These are phyloP conservation scores for Penicillium soppii DNA, from an alignment of 495 filamentous ascomycete species.

Conservation along the genomic window DNA sequence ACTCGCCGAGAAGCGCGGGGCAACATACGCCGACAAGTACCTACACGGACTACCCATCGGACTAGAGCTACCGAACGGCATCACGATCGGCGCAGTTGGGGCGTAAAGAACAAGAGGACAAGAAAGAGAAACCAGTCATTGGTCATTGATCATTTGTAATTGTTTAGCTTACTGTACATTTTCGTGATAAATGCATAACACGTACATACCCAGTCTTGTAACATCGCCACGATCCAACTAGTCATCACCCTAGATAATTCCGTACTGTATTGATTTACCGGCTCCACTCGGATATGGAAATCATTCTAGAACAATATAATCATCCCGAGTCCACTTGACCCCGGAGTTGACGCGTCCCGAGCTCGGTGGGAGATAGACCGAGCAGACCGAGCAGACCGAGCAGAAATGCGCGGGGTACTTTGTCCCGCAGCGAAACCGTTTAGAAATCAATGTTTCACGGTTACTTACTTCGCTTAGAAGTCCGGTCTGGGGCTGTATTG, in stretches of 20 bases:
- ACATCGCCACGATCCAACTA: no score
- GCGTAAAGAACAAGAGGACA: background rate
- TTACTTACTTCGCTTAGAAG: no score
- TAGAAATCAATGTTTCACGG: no score
- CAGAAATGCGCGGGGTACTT: constrained; percentile 7
- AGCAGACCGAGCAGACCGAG: no score
- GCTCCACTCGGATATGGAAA: background rate
- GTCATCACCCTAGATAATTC: no score
- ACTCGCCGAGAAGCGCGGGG: constrained; percentile 23
- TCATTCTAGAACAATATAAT: background rate
- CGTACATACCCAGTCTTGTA: background rate
- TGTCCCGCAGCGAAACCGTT: constrained; percentile 14
- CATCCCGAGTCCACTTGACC: background rate
- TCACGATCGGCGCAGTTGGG: constrained; percentile 21
- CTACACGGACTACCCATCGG: constrained; percentile 39
- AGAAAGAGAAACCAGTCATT: background rate
- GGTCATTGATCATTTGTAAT: background rate
- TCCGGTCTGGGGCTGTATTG: no score
- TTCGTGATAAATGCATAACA: no score
- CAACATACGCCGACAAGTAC: constrained; percentile 24
- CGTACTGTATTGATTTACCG: background rate
- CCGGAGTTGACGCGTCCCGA: background rate
- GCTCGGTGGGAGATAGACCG: constrained; percentile 13
- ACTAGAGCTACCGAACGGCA: constrained; percentile 37
- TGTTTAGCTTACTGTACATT: background rate